Conservation (phyloP, 164 flowering plant species). For the Piper betle region DNA sequence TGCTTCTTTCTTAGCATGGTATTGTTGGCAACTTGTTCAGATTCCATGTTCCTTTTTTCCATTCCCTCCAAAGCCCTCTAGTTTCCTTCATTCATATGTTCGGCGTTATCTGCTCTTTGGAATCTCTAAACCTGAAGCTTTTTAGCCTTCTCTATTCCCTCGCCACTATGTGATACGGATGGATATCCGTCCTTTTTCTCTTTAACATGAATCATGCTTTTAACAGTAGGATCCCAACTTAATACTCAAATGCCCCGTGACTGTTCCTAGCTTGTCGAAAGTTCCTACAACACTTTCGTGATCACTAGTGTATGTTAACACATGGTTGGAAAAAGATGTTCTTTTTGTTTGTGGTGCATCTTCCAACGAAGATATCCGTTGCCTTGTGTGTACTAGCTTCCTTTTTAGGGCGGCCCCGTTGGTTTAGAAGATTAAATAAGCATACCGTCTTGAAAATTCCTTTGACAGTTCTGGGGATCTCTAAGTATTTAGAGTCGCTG, state of each 20-base stretch:
- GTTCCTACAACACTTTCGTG: not conserved
- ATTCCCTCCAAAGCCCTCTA: not conserved
- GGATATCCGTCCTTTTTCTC: not conserved
- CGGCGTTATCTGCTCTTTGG: constrained; percentile 1
- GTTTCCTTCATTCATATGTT: not conserved
- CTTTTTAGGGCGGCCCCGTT: not conserved
- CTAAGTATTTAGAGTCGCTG: too few relatives aligned
- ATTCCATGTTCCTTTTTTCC: not conserved
- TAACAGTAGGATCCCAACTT: not conserved
- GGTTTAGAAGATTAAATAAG: not conserved
- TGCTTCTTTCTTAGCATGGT: too few relatives aligned
- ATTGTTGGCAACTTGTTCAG: too few relatives aligned
- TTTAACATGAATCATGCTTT: not conserved
- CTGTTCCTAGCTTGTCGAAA: not conserved
- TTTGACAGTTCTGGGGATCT: too few relatives aligned
- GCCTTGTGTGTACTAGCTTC: not conserved
- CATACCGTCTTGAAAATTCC: too few relatives aligned
- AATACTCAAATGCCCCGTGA: not conserved
- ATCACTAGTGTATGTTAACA: not conserved
- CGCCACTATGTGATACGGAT: not conserved
- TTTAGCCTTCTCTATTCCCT: not conserved
- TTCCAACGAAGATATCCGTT: not conserved
- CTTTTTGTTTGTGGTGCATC: not conserved
- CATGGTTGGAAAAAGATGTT: not conserved
- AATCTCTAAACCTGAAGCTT: not conserved